Evolutionary conservation across 2,329 filamentous ascomycete genomes (phyloP).

Genomic region (Neophaeococcomyces aloes): DNA sequence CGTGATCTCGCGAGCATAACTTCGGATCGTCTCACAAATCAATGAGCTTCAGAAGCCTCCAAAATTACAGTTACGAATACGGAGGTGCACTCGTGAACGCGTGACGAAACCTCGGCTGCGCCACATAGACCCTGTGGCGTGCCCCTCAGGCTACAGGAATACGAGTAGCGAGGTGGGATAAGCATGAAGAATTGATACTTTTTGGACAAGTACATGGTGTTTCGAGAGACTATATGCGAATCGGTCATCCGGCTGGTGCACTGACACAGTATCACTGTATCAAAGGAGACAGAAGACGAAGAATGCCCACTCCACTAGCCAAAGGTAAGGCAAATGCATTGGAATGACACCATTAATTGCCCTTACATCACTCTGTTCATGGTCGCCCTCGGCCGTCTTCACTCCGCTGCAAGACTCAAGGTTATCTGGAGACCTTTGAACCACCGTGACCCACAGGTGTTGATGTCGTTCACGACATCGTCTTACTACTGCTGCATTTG

Average conservation of each 20-base stretch:
- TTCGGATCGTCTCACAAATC: no score
- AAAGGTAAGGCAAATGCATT: slow-evolving; percentile 31
- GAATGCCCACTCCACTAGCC: slow-evolving; percentile 38
- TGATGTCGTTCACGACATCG: slow-evolving; percentile 7
- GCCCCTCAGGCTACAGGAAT: neutral
- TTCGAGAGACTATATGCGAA: no score
- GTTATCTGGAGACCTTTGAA: neutral
- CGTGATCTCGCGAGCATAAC: neutral
- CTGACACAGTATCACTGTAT: no score
- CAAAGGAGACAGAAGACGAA: slow-evolving; percentile 8
- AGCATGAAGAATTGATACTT: neutral
- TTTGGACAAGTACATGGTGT: neutral
- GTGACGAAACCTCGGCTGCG: neutral
- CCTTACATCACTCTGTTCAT: slow-evolving; percentile 20
- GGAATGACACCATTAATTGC: slow-evolving; percentile 6
- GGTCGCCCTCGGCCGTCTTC: slow-evolving; percentile 10
- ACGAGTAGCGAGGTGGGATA: neutral
- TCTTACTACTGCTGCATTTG: neutral
- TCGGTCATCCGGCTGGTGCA: no score
- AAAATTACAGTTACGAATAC: no score
- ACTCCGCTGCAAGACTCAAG: slow-evolving; percentile 5
- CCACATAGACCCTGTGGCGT: neutral
- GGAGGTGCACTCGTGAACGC: no score
- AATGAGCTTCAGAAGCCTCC: no score
- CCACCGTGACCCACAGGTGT: slow-evolving; percentile 15